A percentile compares a stretch with the other conserved stretches of the same genome.
Conservation (phyloP, 768 basidiomycete genomes). For the Mycena floridula region DNA sequence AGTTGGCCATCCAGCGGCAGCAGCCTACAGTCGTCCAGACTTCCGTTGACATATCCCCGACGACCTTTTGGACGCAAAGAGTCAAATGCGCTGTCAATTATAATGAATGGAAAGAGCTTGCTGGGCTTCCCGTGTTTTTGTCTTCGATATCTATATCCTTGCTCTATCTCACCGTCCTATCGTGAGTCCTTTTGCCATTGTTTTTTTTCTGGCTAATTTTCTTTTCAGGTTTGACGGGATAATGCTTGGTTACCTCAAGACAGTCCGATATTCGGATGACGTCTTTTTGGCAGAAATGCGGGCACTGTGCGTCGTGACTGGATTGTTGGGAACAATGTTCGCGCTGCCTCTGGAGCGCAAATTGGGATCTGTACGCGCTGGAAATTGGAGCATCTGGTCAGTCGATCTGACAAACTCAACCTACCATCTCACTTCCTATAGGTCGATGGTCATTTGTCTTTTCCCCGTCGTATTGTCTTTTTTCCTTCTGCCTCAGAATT, state of each 20-base stretch:
- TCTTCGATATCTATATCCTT: conserved; percentile 36
- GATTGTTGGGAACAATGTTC: conserved; percentile 39
- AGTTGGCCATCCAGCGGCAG: conserved; percentile 21
- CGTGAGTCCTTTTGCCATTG: conserved; percentile 9
- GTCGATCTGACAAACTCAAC: conserved; percentile 1
- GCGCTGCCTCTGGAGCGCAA: conserved; percentile 33
- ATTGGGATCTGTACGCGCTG: conserved; percentile 40
- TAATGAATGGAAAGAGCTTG: conserved; percentile 33
- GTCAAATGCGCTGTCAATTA: background rate
- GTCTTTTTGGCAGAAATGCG: conserved; percentile 45
- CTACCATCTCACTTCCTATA: conserved; percentile 5
- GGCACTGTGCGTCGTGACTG: conserved; percentile 37
- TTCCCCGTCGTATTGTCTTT: conserved; percentile 38
- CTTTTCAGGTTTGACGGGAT: conserved; percentile 41
- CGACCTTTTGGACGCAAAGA: background rate
- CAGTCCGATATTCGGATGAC: conserved; percentile 33
- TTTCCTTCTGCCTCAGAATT: conserved; percentile 15
- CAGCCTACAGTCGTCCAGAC: background rate
- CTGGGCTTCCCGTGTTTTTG: conserved; percentile 30
- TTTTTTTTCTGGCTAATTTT: conserved; percentile 4
- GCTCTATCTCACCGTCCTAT: conserved; percentile 37
- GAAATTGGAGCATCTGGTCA: conserved; percentile 45
- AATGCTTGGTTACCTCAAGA: conserved; percentile 45
- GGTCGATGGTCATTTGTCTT: conserved; percentile 40
- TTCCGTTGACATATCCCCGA: background rate